Conservation (phyloP, 495 filamentous ascomycete species). For the Xylaria grammica region DNA sequence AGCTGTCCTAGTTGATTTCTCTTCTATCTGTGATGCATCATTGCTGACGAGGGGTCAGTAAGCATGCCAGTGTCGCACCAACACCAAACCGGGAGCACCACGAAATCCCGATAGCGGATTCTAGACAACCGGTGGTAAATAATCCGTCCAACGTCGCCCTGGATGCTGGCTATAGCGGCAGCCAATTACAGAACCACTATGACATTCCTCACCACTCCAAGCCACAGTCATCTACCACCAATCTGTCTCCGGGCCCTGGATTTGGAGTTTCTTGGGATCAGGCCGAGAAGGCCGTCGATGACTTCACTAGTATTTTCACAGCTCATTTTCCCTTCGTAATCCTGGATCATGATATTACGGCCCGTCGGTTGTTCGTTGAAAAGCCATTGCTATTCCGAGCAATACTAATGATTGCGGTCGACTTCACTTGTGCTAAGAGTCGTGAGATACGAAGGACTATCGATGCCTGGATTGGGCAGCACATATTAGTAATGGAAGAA, state of each 20-base stretch:
- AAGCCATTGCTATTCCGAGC: conserved; percentile 39
- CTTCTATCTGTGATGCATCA: no score
- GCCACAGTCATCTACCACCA: background rate
- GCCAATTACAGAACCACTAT: background rate
- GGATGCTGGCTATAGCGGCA: no score
- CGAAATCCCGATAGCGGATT: background rate
- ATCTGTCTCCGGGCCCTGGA: conserved; percentile 25
- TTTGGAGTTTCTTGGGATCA: conserved; percentile 41
- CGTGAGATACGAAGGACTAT: conserved; percentile 35
- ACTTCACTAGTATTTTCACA: conserved; percentile 34
- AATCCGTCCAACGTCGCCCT: background rate
- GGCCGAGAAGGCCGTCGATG: conserved; percentile 34
- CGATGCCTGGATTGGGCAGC: conserved; percentile 39
- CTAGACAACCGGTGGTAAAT: no score
- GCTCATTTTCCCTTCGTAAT: conserved; percentile 42
- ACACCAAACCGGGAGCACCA: background rate
- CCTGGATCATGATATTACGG: conserved; percentile 32
- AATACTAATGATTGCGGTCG: conserved; percentile 34
- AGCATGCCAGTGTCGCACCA: background rate
- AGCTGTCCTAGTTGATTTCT: no score
- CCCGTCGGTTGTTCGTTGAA: conserved; percentile 28
- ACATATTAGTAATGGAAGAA: conserved; percentile 38
- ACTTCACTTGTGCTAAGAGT: conserved; percentile 34
- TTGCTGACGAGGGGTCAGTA: background rate
- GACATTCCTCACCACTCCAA: background rate